A percentile compares a stretch with the other conserved stretches of the same genome.
These are phyloP conservation scores for Saccharomycopsis malanga DNA, from an alignment of 805 yeast species.

Conservation along the genomic window DNA sequence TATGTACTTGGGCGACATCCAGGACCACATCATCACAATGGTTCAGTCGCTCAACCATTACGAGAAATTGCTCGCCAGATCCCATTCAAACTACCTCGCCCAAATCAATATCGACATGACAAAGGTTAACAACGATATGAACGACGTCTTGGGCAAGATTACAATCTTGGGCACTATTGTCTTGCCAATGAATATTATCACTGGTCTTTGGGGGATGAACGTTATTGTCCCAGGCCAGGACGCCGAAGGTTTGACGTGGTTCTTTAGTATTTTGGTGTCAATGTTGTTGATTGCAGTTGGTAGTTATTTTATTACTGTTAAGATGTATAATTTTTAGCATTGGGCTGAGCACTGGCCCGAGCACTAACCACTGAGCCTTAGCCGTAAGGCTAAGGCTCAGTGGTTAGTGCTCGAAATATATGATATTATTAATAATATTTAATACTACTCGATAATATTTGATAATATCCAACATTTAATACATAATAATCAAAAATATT, in stretches of 20 bases:
- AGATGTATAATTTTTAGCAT: conserved; percentile 19
- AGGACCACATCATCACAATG: conserved; percentile 97
- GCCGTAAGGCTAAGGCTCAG: too few relatives aligned
- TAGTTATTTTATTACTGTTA: conserved; percentile 30
- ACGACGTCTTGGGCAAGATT: conserved; percentile 89
- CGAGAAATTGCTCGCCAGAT: conserved; percentile 86
- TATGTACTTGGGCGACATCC: conserved; percentile 93
- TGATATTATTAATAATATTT: too few relatives aligned
- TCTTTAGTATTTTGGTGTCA: conserved; percentile 42
- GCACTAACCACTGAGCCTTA: too few relatives aligned
- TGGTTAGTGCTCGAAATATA: too few relatives aligned
- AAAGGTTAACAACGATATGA: conserved; percentile 91
- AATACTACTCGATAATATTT: too few relatives aligned
- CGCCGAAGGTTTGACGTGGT: conserved; percentile 56
- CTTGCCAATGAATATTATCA: conserved; percentile 87
- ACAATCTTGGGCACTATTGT: conserved; percentile 93
- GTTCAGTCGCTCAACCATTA: conserved; percentile 90
- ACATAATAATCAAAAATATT: too few relatives aligned
- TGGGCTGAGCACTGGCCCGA: too few relatives aligned
- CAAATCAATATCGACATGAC: conserved; percentile 98
- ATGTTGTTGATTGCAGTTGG: conserved; percentile 42
- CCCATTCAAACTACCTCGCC: conserved; percentile 94
- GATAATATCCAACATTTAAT: too few relatives aligned
- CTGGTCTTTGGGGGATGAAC: conserved; percentile 99
- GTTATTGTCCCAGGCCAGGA: conserved; percentile 93